Base-by-base conservation (phyloP, 2,329 filamentous ascomycete genomes). In the Fusarium sp. region DNA sequence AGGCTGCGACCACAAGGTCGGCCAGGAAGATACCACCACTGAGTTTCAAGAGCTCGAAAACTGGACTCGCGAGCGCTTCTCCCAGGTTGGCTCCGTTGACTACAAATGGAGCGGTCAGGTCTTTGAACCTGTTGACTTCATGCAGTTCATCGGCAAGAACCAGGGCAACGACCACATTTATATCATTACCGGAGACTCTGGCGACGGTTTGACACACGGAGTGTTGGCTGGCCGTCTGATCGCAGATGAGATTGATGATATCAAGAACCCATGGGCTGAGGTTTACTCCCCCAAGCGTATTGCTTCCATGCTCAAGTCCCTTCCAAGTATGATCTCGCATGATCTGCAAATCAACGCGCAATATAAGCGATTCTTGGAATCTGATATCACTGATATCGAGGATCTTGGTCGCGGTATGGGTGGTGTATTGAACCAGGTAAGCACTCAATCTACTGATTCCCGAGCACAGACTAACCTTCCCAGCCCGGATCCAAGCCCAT, bases 81-180 rank as follows among this genome's bases (percentile, higher is more conserved):
- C 86, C 0, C 79, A 84, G 50, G 83, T 83, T 2, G 82, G 82
- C 1, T 74, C 78, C 5, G 80, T 86, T 10, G 87, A 89, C 63
- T 89, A 88, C 78, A 79, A 79, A 22, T 89, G 87, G 87, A 87
- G 84, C 34, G 87, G 87, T 0, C 87, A 89, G 76, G 81, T 89
- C 45, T 84, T 85, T 68, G 86, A 89, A 65, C 85, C 86, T 0
- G 81, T 84, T 14, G 87, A 89, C 69, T 83, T 81, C 73, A 81
- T 89, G 80, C 86, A 82, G 0, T 88, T 85, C 63, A 87, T 88
- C 51, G 87, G 87, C 29, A 83, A 82, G 67, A 88, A 88, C 71
- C 84, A 85, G 55, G 86, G 85, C 15, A 80, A 76, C 15, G 81
- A 85, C 40, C 83, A 84, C 72, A 83, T 84, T 5, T 89, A 84